Percentiles rank a stretch among this genome's conserved stretches.
phyloP scores from a whole-genome alignment of 108 stramenopile genomes.

The Stephanodiscus minutulus region DNA sequence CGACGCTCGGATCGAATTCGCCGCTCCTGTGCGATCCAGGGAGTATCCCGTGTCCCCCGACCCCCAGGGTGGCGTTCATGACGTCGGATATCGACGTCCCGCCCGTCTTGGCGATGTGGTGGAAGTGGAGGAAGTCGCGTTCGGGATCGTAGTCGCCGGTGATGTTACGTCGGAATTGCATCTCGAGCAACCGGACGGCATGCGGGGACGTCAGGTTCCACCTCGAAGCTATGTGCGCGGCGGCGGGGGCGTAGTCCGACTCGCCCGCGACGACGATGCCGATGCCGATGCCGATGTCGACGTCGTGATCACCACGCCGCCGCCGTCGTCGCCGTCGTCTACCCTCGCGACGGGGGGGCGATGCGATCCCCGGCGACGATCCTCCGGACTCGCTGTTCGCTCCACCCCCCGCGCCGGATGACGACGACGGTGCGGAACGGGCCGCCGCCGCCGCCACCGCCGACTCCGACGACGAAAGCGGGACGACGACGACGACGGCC shows the following conservation, averaged over 20 bases:
- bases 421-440: no score
- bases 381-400: no score
- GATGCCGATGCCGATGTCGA: no score
- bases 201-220: constrained; percentile 32
- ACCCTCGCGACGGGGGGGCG: no score
- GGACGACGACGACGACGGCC: no score
- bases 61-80: neutral
- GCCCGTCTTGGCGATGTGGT: constrained; percentile 39
- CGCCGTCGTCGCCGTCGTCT: no score
- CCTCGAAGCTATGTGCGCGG: neutral
- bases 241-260: constrained; percentile 13
- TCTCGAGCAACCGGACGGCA: neutral
- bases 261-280: no score
- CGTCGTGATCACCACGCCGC: no score
- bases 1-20: neutral
- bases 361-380: no score
- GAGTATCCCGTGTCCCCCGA: neutral
- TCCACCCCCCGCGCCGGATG: no score
- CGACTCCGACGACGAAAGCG: no score
- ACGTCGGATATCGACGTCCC: constrained; percentile 31
- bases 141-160: constrained; percentile 13
- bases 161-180: constrained; percentile 11
- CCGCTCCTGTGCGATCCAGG: constrained; percentile 16
- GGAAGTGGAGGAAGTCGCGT: constrained; percentile 34
- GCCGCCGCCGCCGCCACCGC: no score